Evolutionary conservation across 129 eudicot genomes (phyloP), one percentile per base, ranked within the genome.

Genomic region (Dittrichia graveolens): DNA sequence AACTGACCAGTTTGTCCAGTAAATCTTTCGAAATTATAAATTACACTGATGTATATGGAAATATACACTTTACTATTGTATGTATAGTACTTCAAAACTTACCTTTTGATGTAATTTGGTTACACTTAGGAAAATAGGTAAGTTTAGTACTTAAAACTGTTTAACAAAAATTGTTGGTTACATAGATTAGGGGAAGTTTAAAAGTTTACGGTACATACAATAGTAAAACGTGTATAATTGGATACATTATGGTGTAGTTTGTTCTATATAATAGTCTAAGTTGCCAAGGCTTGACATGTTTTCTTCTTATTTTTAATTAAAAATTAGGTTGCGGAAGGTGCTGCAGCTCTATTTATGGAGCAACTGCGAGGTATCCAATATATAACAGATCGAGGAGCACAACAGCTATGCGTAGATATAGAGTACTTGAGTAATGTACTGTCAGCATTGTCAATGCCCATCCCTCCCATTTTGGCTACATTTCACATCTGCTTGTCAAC

Each of bases 311-410:
- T 44, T 44, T 4, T 59, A 2, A 61, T 54, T 42, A 13, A 43
- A 65, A 43, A 65, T 12, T 77, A 94, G 99, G 99, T 94, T 69
- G 99, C 97, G 3, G 99, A 94, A 83, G 99, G 98, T 58, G 99
- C 99, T 24, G 86, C 94, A 3, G 96, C 88, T 60, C 85, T 94
- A 12, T 94, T 90, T 82, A 90, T 85, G 74, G 99, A 94, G 76
- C 99, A 94, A 76, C 61, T 94, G 69, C 76, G 95, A 16, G 99
- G 97, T 46, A 87, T 94, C 38, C 99, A 94, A 61, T 81, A 85
- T 73, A 77, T 94, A 72, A 90, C 97, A 18, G 97, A 94, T 49
- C 97, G 96, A 10, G 99, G 97, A 71, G 97, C 99, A 7, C 97
- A 88, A 63, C 99, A 94, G 79, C 77, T 94, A 45, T 78, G 97